phyloP scores from a whole-genome alignment of 1,139 yeast genomes.

The Candida buenavistaensis region DNA sequence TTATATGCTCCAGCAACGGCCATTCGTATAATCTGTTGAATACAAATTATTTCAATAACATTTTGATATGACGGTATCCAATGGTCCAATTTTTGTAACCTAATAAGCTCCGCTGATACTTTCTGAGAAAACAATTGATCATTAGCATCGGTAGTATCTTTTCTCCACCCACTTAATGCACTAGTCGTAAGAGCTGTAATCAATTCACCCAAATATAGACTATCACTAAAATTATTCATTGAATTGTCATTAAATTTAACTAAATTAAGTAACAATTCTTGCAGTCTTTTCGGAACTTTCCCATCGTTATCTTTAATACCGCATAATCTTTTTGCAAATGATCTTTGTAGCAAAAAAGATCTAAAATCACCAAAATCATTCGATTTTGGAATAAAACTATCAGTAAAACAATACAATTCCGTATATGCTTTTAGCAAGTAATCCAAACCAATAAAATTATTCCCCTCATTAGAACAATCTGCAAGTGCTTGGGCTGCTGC shows the following conservation, averaged over 20 bases:
- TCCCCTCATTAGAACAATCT: slow-evolving; percentile 58
- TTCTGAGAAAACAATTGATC: slow-evolving; percentile 21
- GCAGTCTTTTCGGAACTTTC: slow-evolving; percentile 64
- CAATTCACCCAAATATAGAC: slow-evolving; percentile 61
- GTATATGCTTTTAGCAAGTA: slow-evolving; percentile 74
- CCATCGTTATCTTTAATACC: slow-evolving; percentile 62
- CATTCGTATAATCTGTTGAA: slow-evolving; percentile 59
- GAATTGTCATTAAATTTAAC: slow-evolving; percentile 85
- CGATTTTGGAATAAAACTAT: slow-evolving; percentile 66
- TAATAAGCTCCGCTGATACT: slow-evolving; percentile 53
- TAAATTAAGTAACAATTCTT: slow-evolving; percentile 65
- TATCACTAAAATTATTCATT: slow-evolving; percentile 74
- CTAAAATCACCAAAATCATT: slow-evolving; percentile 77
- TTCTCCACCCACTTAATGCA: slow-evolving; percentile 26
- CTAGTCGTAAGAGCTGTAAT: slow-evolving; percentile 54
- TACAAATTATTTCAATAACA: slow-evolving; percentile 55
- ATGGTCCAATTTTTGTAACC: slow-evolving; percentile 78
- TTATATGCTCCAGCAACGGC: slow-evolving; percentile 57
- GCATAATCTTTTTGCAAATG: slow-evolving; percentile 65
- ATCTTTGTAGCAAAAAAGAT: slow-evolving; percentile 66
- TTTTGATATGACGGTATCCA: slow-evolving; percentile 81
- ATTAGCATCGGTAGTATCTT: slow-evolving; percentile 2
- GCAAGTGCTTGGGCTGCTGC: slow-evolving; percentile 87
- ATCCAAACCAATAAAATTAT: slow-evolving; percentile 67
- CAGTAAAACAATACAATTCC: slow-evolving; percentile 69